Conservation (phyloP, 1,284 basidiomycete genomes). For the Lentinula novae-zelandiae region DNA sequence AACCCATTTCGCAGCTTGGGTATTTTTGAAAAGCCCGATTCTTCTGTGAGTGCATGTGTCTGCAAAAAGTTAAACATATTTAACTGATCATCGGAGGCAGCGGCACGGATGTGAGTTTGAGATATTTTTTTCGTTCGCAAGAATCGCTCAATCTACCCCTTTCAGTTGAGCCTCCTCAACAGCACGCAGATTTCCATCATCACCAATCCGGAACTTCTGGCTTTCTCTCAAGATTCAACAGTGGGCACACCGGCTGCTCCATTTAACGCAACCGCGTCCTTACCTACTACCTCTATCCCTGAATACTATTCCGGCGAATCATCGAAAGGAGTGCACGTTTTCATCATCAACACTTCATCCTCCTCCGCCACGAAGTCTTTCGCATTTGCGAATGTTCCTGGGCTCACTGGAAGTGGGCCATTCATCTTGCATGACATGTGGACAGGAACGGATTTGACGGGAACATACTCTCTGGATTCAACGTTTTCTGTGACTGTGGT, state of each 20-base stretch:
- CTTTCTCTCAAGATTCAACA: slow-evolving; percentile 48
- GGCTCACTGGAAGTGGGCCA: slow-evolving; percentile 29
- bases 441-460: slow-evolving; percentile 39
- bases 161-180: slow-evolving; percentile 38
- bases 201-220: slow-evolving; percentile 48
- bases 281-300: slow-evolving; percentile 39
- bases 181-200: slow-evolving; percentile 42
- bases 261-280: slow-evolving; percentile 37
- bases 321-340: slow-evolving; percentile 47
- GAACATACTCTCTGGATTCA: slow-evolving; percentile 31
- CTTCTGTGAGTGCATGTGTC: slow-evolving; percentile 31
- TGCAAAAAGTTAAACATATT: not conserved
- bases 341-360: slow-evolving; percentile 46
- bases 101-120: slow-evolving; percentile 44
- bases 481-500: slow-evolving; percentile 39
- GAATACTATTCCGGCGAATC: slow-evolving; percentile 50
- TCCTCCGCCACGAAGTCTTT: slow-evolving; percentile 40
- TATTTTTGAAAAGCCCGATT: slow-evolving; percentile 54
- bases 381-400: slow-evolving; percentile 41
- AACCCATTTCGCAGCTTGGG: slow-evolving; percentile 56
- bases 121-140: not conserved
- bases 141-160: not conserved
- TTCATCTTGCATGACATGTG: slow-evolving; percentile 55
- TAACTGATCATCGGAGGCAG: slow-evolving; percentile 15
- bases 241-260: slow-evolving; percentile 45